phyloP scores from a whole-genome alignment of 192 early-diverging fungal genomes.

The Endogone sp. region DNA sequence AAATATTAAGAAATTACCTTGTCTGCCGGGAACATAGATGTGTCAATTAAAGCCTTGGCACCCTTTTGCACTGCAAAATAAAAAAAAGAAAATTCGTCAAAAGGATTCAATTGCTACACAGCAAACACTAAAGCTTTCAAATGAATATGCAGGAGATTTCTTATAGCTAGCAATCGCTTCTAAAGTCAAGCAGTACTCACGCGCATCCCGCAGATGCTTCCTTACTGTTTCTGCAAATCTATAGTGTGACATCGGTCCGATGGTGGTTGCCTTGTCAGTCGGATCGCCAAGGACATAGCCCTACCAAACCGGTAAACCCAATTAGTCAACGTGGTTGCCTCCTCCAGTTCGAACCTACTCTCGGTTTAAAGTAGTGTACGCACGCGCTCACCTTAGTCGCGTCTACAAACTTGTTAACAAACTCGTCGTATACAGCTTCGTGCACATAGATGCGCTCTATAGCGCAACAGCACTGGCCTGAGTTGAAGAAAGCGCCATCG shows the following conservation, averaged over 20 bases:
- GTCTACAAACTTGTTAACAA: constrained; percentile 57
- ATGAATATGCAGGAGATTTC: too few species aligned
- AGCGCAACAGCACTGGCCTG: constrained; percentile 79
- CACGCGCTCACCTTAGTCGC: constrained; percentile 45
- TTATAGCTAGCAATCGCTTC: too few species aligned
- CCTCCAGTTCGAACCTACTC: too few species aligned
- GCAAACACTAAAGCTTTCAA: too few species aligned
- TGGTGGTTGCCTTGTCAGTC: constrained; percentile 48
- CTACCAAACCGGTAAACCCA: too few species aligned
- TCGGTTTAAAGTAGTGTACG: too few species aligned
- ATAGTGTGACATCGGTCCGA: constrained; percentile 73
- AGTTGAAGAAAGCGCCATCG: constrained; percentile 80
- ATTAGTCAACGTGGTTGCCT: too few species aligned
- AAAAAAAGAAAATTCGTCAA: background rate
- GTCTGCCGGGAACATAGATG: constrained; percentile 47
- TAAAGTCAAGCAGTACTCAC: constrained; percentile 31
- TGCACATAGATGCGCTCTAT: constrained; percentile 81
- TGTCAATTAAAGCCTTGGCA: constrained; percentile 61
- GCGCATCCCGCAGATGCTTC: constrained; percentile 62
- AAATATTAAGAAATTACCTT: too few species aligned
- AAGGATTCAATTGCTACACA: background rate
- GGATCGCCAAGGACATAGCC: constrained; percentile 70
- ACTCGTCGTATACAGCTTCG: constrained; percentile 62
- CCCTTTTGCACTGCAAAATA: constrained; percentile 54
- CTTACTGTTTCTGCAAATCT: constrained; percentile 68